phyloP scores from a whole-genome alignment of 176 grass and related monocot genomes.

The Canna indica region DNA sequence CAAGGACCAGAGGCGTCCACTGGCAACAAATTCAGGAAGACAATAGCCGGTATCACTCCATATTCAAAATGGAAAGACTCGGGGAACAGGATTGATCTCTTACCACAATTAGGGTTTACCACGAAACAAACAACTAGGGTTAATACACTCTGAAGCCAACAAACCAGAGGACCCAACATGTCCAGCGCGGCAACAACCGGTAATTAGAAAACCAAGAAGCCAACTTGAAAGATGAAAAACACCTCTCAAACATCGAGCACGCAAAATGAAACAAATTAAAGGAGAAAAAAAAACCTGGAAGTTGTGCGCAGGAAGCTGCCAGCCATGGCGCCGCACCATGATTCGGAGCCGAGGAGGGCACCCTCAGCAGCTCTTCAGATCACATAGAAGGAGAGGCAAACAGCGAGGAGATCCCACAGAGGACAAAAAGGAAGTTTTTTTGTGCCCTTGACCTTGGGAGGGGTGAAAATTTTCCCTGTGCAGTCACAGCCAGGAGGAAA shows the following conservation, averaged over 20 bases:
- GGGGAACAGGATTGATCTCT: background rate
- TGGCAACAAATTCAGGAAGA: background rate
- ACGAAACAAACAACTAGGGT: background rate
- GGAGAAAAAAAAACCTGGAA: conserved; percentile 47
- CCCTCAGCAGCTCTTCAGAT: background rate
- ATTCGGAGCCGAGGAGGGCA: background rate
- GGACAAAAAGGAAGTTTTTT: background rate
- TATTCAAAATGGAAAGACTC: background rate
- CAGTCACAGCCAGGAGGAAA: background rate
- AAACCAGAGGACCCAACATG: background rate
- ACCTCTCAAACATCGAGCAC: background rate
- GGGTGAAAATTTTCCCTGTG: background rate
- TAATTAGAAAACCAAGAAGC: background rate
- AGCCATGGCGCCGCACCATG: conserved; percentile 95
- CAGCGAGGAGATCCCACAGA: background rate
- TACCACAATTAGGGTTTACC: background rate
- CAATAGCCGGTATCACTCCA: background rate
- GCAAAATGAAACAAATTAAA: background rate
- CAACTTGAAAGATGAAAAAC: background rate
- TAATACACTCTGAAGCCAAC: background rate
- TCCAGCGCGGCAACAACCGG: background rate
- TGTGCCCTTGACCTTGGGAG: background rate
- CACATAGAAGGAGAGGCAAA: background rate
- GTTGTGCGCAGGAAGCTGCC: conserved; percentile 95
- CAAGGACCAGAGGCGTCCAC: background rate